Evolutionary conservation across 2,329 filamentous ascomycete species (phyloP).

Genomic region (Aquanectria penicillioides): DNA sequence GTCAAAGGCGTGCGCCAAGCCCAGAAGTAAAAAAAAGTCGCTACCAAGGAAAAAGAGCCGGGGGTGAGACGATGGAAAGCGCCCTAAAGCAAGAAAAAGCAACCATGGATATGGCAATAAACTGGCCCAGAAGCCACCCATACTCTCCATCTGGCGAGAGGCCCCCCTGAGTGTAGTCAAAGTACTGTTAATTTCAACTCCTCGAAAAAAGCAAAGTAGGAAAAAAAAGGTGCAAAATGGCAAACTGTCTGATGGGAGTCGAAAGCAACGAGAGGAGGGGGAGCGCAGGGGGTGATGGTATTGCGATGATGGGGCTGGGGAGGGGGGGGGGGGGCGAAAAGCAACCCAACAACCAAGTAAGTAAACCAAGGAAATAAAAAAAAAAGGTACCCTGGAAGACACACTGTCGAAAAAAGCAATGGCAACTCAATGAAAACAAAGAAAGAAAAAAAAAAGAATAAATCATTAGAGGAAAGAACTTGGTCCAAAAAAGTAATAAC

Average conservation of each 20-base stretch:
- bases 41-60: not conserved
- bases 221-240: conserved; percentile 12
- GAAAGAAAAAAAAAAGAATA: conserved; percentile 16
- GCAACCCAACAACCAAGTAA: not conserved
- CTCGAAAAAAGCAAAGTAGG: not conserved
- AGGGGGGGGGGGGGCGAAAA: not conserved
- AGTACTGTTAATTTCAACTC: conserved; percentile 20
- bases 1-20: not conserved
- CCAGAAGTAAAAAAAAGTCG: not conserved
- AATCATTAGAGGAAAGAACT: conserved; percentile 7
- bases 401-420: not conserved
- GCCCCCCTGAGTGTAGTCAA: conserved; percentile 15
- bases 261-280: not conserved
- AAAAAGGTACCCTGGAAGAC: not conserved
- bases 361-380: not conserved
- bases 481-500: conserved; percentile 10
- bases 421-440: not conserved
- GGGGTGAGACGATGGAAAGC: conserved; percentile 1
- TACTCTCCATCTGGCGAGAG: conserved; percentile 30
- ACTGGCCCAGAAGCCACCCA: conserved; percentile 24
- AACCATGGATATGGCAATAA: conserved; percentile 31
- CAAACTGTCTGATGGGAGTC: conserved; percentile 3
- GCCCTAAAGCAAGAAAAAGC: conserved; percentile 2
- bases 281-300: not conserved
- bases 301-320: not conserved